Base-by-base conservation (phyloP, 1,284 basidiomycete species). In the Melampsora abietis-canadensis region DNA sequence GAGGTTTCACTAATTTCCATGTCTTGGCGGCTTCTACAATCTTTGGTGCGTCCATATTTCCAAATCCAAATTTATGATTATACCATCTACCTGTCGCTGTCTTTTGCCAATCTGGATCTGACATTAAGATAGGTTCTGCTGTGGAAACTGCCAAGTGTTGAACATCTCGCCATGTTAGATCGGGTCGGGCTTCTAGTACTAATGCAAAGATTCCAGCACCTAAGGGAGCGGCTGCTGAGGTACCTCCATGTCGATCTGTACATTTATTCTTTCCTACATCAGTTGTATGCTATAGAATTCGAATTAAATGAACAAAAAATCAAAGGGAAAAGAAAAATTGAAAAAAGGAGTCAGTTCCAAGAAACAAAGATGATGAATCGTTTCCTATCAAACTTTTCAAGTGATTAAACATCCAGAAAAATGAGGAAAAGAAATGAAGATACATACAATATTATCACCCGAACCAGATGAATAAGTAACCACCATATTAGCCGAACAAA, bases 21-120 rank as follows among this genome's bases (percentile, higher is more conserved):
- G 84, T 82, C 80, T 89, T 86, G 2, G 94, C 92, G 0, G 89
- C 89, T 76, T 87, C 89, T 77, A 98, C 89, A 78, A 92, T 93
- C 59, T 83, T 85, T 68, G 89, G 91, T 0, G 90, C 95, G 81
- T 97, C 90, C 76, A 98, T 85, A 59, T 88, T 88, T 27, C 96
- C 96, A 80, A 90, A 99, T 1, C 96, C 96, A 79, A 95, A 98
- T 82, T 98, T 98, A 86, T 99, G 98, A 81, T 92, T 95, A 84
- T 90, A 99, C 60, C 84, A 86, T 59, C 90, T 86, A 6, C 92
- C 93, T 0, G 85, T 84, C 3, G 90, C 88, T 1, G 90, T 98
- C 65, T 82, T 84, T 80, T 96, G 92, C 96, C 96, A 99, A 82
- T 97, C 94, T 0, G 92, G 90, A 80, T 99, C 96, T 5, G 92